Conservation (phyloP, 345 rosid species). For the Hevea brasiliensis region DNA sequence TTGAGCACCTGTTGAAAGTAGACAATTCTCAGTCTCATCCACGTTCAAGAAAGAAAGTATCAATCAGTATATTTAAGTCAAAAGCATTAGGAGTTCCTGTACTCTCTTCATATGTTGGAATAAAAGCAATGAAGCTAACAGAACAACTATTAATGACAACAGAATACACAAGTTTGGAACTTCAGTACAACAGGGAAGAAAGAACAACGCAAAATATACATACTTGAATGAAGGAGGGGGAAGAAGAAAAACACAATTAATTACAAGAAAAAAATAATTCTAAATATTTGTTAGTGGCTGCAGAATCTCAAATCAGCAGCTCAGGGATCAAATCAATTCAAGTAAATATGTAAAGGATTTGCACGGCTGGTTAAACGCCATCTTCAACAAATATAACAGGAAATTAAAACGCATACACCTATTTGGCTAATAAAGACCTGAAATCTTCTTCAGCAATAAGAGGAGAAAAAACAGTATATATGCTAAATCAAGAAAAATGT, state of each 20-base stretch:
- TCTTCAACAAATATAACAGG: no score
- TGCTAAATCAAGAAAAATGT: background rate
- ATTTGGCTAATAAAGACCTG: background rate
- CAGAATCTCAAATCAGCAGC: background rate
- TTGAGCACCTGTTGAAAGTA: slow-evolving; percentile 54
- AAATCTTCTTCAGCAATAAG: background rate
- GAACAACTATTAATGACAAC: background rate
- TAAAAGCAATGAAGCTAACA: background rate
- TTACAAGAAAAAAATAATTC: background rate
- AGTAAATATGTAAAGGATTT: no score
- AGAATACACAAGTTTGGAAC: background rate
- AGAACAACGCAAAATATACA: background rate
- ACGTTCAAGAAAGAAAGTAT: background rate
- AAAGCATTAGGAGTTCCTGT: background rate
- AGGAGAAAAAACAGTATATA: background rate
- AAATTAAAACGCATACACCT: no score
- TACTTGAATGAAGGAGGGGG: background rate
- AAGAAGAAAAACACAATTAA: background rate
- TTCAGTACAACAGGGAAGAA: background rate
- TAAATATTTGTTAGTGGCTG: background rate
- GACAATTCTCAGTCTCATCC: slow-evolving; percentile 1
- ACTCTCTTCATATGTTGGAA: background rate
- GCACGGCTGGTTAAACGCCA: no score
- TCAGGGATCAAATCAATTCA: background rate
- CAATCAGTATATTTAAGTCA: background rate